phyloP scores from a whole-genome alignment of 2,329 filamentous ascomycete species.

The Diaporthe sp. region DNA sequence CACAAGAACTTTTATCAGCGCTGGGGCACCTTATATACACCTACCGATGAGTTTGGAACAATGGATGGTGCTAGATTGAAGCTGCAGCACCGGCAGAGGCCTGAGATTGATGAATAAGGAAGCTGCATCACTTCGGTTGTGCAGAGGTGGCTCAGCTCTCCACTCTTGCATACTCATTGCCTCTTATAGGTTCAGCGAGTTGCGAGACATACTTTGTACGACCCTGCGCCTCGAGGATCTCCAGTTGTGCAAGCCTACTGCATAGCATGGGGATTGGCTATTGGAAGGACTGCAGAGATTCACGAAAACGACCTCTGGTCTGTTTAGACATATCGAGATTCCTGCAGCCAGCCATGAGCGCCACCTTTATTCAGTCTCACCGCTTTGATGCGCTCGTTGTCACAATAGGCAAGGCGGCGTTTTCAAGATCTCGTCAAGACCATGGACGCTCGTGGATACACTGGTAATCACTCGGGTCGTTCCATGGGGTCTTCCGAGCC shows the following conservation, averaged over 20 bases:
- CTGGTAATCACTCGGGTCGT: neutral
- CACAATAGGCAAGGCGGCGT: neutral
- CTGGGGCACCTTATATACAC: neutral
- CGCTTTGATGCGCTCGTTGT: neutral
- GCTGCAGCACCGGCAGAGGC: neutral
- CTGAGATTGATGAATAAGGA: neutral
- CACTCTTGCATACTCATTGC: neutral
- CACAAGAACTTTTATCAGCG: too few relatives aligned
- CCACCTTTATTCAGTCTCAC: too few relatives aligned
- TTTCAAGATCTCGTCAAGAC: neutral
- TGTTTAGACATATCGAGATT: neutral
- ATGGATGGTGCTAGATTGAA: neutral
- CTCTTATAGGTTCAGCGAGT: neutral
- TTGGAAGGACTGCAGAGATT: neutral
- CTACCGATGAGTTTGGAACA: neutral
- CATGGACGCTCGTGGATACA: neutral
- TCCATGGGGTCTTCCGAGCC: constrained; percentile 36
- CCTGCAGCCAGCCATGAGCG: neutral
- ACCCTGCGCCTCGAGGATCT: neutral
- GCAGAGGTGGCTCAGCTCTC: neutral
- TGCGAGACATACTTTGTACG: neutral
- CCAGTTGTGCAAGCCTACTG: neutral
- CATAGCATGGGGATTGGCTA: neutral
- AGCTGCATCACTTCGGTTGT: neutral
- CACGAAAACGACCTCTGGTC: neutral